Percentiles rank a stretch among this genome's conserved stretches.
Conservation (phyloP, 2,329 filamentous ascomycete genomes). For the Zymoseptoria brevis region DNA sequence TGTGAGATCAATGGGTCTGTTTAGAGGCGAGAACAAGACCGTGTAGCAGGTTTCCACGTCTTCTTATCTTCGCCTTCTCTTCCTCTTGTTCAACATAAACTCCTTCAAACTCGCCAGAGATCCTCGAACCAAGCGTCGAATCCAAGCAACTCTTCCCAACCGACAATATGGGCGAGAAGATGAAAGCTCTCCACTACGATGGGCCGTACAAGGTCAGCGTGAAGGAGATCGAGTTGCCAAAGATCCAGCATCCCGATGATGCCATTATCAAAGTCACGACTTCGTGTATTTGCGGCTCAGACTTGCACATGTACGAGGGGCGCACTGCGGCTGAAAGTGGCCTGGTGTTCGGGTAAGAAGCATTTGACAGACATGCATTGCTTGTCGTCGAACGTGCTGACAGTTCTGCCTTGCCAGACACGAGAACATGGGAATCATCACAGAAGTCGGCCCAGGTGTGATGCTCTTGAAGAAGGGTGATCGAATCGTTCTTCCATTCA, state of each 20-base stretch:
- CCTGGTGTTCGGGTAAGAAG: constrained; percentile 46
- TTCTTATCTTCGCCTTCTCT: not conserved
- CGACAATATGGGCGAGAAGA: constrained; percentile 25
- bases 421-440: constrained; percentile 30
- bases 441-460: constrained; percentile 51
- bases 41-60: not conserved
- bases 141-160: not conserved
- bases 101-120: not conserved
- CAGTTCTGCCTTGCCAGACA: constrained; percentile 30
- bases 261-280: constrained; percentile 59
- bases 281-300: constrained; percentile 37
- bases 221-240: constrained; percentile 51
- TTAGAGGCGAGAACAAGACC: not conserved
- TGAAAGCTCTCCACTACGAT: constrained; percentile 58
- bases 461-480: constrained; percentile 56
- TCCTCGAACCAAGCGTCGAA: not conserved
- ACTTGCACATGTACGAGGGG: constrained; percentile 49
- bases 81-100: not conserved
- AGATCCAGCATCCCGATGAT: constrained; percentile 57
- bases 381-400: not conserved
- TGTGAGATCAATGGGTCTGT: not conserved
- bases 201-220: constrained; percentile 53
- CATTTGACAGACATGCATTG: not conserved
- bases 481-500: constrained; percentile 58
- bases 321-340: constrained; percentile 55